Evolutionary conservation across 2,329 filamentous ascomycete species (phyloP), one percentile per base, ranked within the genome.

Genomic region (Orbilia quercus): DNA sequence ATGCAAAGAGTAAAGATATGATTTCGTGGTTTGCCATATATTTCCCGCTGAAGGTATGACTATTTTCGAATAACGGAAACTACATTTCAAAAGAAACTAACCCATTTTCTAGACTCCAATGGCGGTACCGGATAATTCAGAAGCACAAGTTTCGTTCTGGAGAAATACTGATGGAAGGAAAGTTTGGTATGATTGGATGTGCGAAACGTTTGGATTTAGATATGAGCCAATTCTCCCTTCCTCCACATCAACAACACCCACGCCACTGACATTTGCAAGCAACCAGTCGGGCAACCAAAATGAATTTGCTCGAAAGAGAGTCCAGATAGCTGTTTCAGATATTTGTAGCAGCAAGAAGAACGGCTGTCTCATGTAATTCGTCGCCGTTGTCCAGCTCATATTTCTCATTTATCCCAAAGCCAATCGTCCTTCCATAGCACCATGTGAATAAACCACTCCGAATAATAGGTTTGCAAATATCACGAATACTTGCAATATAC

Each of bases 21-120:
- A 96, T 97, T 75, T 96, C 91, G 63, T 99, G 95, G 95, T 99
- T 99, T 80, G 95, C 95, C 0, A 98, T 99, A 28, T 97, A 94
- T 82, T 99, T 99, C 79, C 95, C 96, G 0, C 82, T 99, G 12
- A 96, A 95, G 88, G 92, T 93, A 83, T 79, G 86, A 80, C n/a
- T 55, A 20, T 18, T 34, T 22, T 28, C 1, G 16, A 7, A 42
- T 22, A 67, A n/a, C 11, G 23, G 28, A 57, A 45, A 38, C 22
- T 22, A 14, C 18, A 20, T 62, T 44, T 34, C 25, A 71, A 1
- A 22, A 18, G 22, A 42, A 38, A n/a, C 47, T 66, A 48, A 58
- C 25, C 23, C 18, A 22, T 38, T 47, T 23, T 9, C n/a, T 76
- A 96, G 92, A 88, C 88, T 77, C 94, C 95, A 0, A 84, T 99